Evolutionary conservation across 2,329 filamentous ascomycete genomes (phyloP).

Genomic region (Calonectria pseudoturangicola): DNA sequence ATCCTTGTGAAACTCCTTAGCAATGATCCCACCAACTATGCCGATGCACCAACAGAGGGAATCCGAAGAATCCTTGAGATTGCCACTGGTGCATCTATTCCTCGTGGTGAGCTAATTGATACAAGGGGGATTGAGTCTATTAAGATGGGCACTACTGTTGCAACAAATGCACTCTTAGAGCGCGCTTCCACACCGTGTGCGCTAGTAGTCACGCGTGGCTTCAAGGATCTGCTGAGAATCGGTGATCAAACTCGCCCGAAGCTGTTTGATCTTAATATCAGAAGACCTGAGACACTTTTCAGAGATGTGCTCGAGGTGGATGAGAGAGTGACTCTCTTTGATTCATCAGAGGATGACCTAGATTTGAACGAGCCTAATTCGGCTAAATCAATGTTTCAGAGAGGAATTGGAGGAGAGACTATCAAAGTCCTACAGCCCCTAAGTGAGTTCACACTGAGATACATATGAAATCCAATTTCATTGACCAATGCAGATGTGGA

Average conservation of each 20-base stretch:
- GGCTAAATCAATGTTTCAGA: constrained; percentile 72
- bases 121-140: constrained; percentile 73
- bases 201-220: constrained; percentile 81
- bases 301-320: constrained; percentile 88
- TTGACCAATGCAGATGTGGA: constrained; percentile 68
- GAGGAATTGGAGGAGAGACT: constrained; percentile 79
- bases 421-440: constrained; percentile 74
- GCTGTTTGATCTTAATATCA: constrained; percentile 93
- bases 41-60: constrained; percentile 83
- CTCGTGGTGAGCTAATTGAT: constrained; percentile 57
- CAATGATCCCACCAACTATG: constrained; percentile 81
- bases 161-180: constrained; percentile 83
- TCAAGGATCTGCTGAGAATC: constrained; percentile 85
- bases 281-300: constrained; percentile 89
- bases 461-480: too few species aligned
- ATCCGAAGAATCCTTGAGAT: constrained; percentile 70
- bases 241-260: constrained; percentile 92
- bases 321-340: constrained; percentile 90
- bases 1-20: constrained; percentile 83
- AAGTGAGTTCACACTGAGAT: background rate
- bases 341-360: constrained; percentile 79
- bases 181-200: constrained; percentile 82
- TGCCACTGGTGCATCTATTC: constrained; percentile 55
- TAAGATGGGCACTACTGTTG: constrained; percentile 85
- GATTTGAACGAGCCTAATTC: background rate